Percentiles rank a stretch among this genome's conserved stretches.
Conservation (phyloP, 208 protist genomes). For the Strigomonas culicis region DNA sequence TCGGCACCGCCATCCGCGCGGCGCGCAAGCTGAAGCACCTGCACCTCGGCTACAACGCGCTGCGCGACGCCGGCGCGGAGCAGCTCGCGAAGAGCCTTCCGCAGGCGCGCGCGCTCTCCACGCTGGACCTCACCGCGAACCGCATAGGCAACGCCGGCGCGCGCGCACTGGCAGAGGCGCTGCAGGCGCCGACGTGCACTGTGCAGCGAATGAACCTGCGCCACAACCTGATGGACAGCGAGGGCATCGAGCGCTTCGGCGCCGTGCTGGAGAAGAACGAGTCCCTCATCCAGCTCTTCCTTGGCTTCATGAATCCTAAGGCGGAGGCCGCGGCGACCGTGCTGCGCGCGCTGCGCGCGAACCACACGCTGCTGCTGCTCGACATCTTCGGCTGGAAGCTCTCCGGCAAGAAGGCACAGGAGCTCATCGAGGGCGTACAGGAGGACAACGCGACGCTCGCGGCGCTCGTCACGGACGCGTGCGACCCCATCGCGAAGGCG, state of each 20-base stretch:
- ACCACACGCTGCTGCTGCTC: conserved; percentile 68
- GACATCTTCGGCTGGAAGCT: conserved; percentile 88
- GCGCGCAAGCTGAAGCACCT: conserved; percentile 74
- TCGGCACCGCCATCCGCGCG: conserved; percentile 51
- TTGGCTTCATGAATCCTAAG: conserved; percentile 86
- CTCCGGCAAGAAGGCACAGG: conserved; percentile 3
- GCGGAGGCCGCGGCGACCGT: conserved; percentile 51
- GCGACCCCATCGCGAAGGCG: conserved; percentile 43
- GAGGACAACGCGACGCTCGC: conserved; percentile 45
- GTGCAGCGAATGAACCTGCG: conserved; percentile 85
- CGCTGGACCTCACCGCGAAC: conserved; percentile 86
- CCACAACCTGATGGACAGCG: conserved; percentile 79
- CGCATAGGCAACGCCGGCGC: conserved; percentile 74
- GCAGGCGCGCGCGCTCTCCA: conserved; percentile 43
- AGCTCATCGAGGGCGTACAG: conserved; percentile 42
- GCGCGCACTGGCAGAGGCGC: conserved; percentile 48
- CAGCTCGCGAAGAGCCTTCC: conserved; percentile 66
- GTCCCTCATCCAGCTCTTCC: conserved; percentile 87
- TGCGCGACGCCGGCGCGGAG: conserved; percentile 70
- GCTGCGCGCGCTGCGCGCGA: conserved; percentile 47
- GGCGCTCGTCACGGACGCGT: conserved; percentile 78
- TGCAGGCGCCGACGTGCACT: conserved; percentile 49
- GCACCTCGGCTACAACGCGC: conserved; percentile 86
- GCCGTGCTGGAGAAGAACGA: conserved; percentile 66
- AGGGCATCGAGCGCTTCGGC: conserved; percentile 55